Base-by-base conservation (phyloP, 306 rosid species). In the Bauhinia variegata region DNA sequence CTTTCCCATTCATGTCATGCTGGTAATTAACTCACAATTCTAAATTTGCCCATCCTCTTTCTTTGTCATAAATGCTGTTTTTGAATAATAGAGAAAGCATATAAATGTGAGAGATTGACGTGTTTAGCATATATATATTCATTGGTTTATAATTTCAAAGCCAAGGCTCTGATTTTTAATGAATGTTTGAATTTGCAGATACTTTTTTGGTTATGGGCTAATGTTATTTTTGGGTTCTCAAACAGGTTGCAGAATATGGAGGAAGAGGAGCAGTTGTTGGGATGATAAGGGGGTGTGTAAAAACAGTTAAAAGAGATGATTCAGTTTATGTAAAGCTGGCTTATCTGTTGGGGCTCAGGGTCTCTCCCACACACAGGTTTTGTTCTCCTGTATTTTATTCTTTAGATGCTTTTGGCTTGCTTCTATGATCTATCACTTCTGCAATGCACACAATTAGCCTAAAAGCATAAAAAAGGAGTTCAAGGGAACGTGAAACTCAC, bases 231-330 rank as follows among this genome's bases (percentile, higher is more conserved):
- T 61, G 48, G 48, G 52, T 5, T 57, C 15, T 23, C 8, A 43
- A 42, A 48, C 70, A 92, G 98, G 96, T 93, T 74, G 98, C 98
- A 54, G 96, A 83, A 75, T 89, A 78, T 63, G 98, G 96, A 67
- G 85, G 81, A 71, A 83, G 48, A 28, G 79, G 82, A 65, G 87
- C 86, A 70, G 80, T 88, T 49, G 89, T 84, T 12, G 98, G 98
- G 47, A 83, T 84, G 64, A 79, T 93, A 78, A 86, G 96, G 38
- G 98, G 96, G n/a, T 93, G 96, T 72, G 86, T 88, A 11, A 93
- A 93, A 68, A 82, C 83, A 68, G 98, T 84, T 23, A 70, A 91
- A 39, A 67, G 77, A 70, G 91, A 87, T 60, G 80, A 80, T 71
- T 84, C 86, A 11, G 71, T 54, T 65, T 82, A 64, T 68, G 87